Percentiles rank a stretch among this genome's conserved stretches.
These are phyloP conservation scores for Amyloporia xantha DNA, from an alignment of 768 basidiomycete species.

Conservation along the genomic window DNA sequence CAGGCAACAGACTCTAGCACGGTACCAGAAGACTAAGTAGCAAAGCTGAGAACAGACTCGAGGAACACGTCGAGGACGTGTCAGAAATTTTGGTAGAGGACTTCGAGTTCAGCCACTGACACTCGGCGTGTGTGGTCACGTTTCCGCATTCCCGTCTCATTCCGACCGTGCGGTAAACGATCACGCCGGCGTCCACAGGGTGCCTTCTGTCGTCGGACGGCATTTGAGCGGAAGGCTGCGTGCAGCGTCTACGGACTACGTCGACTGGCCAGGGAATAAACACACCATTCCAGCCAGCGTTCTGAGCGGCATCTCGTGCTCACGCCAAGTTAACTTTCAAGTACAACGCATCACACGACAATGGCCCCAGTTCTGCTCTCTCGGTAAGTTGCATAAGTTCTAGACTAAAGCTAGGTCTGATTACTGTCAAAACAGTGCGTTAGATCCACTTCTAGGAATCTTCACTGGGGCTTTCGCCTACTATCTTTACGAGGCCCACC, in stretches of 20 bases:
- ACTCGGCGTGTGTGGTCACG: constrained; percentile 3
- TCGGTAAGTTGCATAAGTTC: constrained; percentile 30
- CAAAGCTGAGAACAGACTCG: neutral
- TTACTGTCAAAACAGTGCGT: constrained; percentile 32
- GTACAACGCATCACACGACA: no score
- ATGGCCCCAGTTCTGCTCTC: constrained; percentile 50
- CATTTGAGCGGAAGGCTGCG: neutral
- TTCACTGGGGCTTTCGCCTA: constrained; percentile 76
- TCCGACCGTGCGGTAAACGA: neutral
- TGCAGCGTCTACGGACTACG: no score
- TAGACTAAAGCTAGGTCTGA: neutral
- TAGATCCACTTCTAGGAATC: constrained; percentile 71
- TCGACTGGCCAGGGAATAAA: no score
- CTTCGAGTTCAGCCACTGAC: neutral
- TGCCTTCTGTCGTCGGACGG: neutral
- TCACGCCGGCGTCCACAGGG: neutral
- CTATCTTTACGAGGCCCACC: constrained; percentile 75
- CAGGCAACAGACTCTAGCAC: neutral
- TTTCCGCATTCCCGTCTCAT: neutral
- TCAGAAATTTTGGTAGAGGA: constrained; percentile 13
- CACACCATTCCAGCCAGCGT: no score
- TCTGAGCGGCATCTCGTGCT: no score
- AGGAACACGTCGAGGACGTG: constrained; percentile 3
- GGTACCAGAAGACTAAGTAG: neutral
- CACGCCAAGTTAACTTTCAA: no score